Base-by-base conservation (phyloP, 768 basidiomycete genomes). In the Coprinopsis marcescibilis region DNA sequence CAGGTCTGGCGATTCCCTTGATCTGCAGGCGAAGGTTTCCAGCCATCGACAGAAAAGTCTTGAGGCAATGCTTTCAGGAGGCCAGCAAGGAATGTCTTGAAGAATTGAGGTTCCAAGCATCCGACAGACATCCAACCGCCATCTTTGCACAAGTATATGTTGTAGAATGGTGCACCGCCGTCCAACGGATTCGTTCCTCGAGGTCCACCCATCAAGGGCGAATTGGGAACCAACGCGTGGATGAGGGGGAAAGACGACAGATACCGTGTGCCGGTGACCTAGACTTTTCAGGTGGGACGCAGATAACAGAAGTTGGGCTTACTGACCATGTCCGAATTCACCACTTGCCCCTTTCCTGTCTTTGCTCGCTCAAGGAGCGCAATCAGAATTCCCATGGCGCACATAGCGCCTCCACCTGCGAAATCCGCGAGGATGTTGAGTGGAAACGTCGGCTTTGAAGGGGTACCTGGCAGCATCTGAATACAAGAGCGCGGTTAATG, bases 241-340 rank as follows among this genome's bases (percentile, higher is more conserved):
- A 85, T 63, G 13, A 90, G 71, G 3, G 86, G 81, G 51, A 80
- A 90, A 1, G 80, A 76, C 8, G 86, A 72, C n/a, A 90, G 53
- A 59, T 89, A 91, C 29, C 86, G 83, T 2, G 82, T 71, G 4
- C 89, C 89, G 10, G 86, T 81, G 14, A 90, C 85, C 88, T 91
- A 29, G 6, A n/a, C 15, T 45, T 6, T 2, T 13, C 39, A 34
- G 53, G 43, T 32, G 37, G 21, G 39, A 37, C 33, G 15, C 32
- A 40, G 24, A 21, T 14, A 35, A 25, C 14, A 34, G 23, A 37
- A 29, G 34, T 8, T 13, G 17, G 13, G 26, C 4, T 19, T n/a
- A 21, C 42, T 45, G 55, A 83, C 89, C 88, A 92, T 89, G 59
- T 92, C 81, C 4, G 75, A 67, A 45, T 84, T 70, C 34, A 92